Base-by-base conservation (phyloP, 306 rosid species). In the Vigna trinervia region DNA sequence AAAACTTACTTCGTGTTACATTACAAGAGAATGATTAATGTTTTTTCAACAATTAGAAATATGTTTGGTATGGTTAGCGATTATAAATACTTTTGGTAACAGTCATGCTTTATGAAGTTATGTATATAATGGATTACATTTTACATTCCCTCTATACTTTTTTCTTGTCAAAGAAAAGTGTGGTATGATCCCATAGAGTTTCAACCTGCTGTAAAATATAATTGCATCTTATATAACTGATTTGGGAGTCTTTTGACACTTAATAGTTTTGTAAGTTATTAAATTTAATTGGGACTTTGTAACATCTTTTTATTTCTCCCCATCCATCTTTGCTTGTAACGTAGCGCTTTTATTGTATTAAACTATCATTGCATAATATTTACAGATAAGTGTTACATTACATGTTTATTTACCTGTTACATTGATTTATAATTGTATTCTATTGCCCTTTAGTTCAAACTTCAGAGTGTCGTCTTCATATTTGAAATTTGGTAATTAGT, bases 51-150 rank as follows among this genome's bases (percentile, higher is more conserved):
- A 0, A 56, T 53, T 53, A 5, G 58, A 71, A 77, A 56, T 82
- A 46, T 78, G 58, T 51, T 78, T 60, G 47, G 19, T 56, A 61
- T 73, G 54, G 15, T 17, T n/a, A 74, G 53, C 52, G 76, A 57
- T 51, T n/a, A 48, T 50, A 82, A 57, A 58, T 54, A 54, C 60
- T 83, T 65, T 69, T 69, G 54, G 69, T 74, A 28, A 41, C 39
- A 43, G 26, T 68, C 63, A 30, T 23, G 57, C 68, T 78, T 67
- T 8, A 50, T 39, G 52, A 45, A 69, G 12, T 45, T 73, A 12
- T 32, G 64, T 32, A 15, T 75, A 52, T 36, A 15, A 69, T 75
- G 65, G 9, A 45, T 45, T 73, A 54, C 46, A 11, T 69, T 7
- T 69, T 58, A 12, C 26, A 60, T 76, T 70, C 69, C 63, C 38